These are phyloP conservation scores for Rhinocladiella similis DNA, from an alignment of 2,329 filamentous ascomycete genomes.

Conservation along the genomic window DNA sequence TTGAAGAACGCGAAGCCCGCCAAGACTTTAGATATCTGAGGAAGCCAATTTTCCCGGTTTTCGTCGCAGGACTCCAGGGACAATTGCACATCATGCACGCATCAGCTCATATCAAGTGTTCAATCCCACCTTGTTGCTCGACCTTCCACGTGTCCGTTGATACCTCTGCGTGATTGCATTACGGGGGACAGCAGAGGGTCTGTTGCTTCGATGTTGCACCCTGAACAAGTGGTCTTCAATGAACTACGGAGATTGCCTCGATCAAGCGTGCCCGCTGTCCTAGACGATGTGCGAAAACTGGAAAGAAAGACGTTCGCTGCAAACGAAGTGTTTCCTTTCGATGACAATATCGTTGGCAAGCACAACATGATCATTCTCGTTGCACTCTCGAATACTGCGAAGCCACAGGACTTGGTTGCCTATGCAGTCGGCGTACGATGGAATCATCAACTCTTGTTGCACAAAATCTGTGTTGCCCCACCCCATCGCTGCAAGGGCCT, in stretches of 20 bases:
- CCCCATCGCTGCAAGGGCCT: slow-evolving; percentile 49
- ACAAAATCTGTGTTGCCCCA: slow-evolving; percentile 54
- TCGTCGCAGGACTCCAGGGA: no score
- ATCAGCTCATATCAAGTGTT: no score
- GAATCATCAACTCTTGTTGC: slow-evolving; percentile 47
- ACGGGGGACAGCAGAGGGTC: background rate
- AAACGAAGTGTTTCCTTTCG: slow-evolving; percentile 53
- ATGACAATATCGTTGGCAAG: slow-evolving; percentile 31
- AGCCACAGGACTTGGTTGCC: slow-evolving; percentile 34
- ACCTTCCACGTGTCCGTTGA: background rate
- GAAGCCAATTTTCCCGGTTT: no score
- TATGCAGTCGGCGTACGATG: slow-evolving; percentile 51
- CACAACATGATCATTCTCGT: slow-evolving; percentile 23
- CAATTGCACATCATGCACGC: no score
- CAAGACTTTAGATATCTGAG: no score
- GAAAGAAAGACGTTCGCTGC: slow-evolving; percentile 54
- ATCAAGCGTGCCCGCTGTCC: slow-evolving; percentile 11
- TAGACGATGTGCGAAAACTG: slow-evolving; percentile 13
- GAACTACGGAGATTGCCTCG: slow-evolving; percentile 14
- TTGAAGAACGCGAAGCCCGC: no score
- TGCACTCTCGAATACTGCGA: background rate
- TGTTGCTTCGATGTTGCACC: background rate
- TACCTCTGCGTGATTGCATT: background rate
- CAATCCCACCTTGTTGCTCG: no score
- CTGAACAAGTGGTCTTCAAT: slow-evolving; percentile 3